A percentile compares a stretch with the other conserved stretches of the same genome.
Evolutionary conservation across 78 protist species (phyloP).

Genomic region (Dictyostelium citrinum): DNA sequence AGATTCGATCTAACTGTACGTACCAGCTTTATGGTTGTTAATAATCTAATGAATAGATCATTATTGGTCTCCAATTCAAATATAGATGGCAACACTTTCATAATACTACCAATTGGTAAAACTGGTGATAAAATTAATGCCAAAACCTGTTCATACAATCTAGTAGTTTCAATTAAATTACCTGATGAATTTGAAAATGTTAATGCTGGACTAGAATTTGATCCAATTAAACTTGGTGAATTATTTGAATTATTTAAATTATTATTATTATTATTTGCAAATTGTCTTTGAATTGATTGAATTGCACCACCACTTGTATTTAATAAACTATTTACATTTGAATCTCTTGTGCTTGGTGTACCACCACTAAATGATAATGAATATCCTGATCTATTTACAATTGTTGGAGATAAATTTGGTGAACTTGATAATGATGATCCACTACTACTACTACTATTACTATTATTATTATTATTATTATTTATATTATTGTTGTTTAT

Average conservation of each 20-base stretch:
- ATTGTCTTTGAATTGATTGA: background rate
- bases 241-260: background rate
- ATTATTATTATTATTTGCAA: background rate
- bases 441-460: background rate
- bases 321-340: background rate
- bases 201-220: conserved; percentile 5
- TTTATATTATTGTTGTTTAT: background rate
- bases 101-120: conserved; percentile 4
- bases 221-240: background rate
- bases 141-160: conserved; percentile 10
- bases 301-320: conserved; percentile 13
- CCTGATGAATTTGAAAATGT: background rate
- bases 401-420: conserved; percentile 10
- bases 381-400: background rate
- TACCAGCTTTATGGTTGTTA: conserved; percentile 3
- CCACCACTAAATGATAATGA: conserved; percentile 9
- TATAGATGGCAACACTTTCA: conserved; percentile 51
- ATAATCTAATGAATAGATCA: conserved; percentile 27
- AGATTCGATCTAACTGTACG: background rate
- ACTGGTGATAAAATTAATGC: conserved; percentile 46
- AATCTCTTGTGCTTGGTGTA: background rate
- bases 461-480: background rate
- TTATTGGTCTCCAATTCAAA: conserved; percentile 22
- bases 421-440: background rate
- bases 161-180: background rate